These are phyloP conservation scores for Ormosia emarginata DNA, from an alignment of 306 rosid species.

Conservation along the genomic window DNA sequence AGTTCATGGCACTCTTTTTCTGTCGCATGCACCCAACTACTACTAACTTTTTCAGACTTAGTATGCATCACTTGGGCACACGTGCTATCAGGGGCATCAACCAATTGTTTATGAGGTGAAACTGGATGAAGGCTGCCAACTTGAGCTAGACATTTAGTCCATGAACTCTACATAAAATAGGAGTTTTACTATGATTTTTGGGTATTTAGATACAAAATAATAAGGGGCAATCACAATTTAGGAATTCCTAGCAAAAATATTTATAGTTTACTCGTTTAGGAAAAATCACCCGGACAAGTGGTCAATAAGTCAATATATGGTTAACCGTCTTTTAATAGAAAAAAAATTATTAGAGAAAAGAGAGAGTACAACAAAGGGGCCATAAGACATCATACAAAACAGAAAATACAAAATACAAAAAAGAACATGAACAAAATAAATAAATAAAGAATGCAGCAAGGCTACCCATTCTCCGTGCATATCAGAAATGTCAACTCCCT, in stretches of 20 bases:
- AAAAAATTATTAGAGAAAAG: background rate
- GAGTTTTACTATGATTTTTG: background rate
- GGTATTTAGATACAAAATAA: background rate
- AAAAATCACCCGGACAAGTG: background rate
- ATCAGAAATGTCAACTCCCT: background rate
- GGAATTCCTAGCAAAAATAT: background rate
- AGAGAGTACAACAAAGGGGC: background rate
- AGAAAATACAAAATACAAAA: background rate
- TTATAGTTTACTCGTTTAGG: background rate
- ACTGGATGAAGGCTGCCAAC: constrained; percentile 40
- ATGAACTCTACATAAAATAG: constrained; percentile 39
- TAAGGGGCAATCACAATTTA: constrained; percentile 1
- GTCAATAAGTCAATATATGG: background rate
- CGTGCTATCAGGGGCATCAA: constrained; percentile 51
- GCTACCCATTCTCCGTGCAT: background rate
- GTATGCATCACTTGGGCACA: constrained; percentile 47
- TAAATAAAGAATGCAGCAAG: background rate
- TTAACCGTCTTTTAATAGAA: background rate
- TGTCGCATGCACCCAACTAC: constrained; percentile 31
- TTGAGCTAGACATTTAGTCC: constrained; percentile 53
- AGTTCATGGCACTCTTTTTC: constrained; percentile 37
- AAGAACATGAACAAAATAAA: background rate
- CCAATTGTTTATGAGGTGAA: constrained; percentile 36
- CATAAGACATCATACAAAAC: background rate
- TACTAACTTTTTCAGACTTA: constrained; percentile 34